Conservation (phyloP, 1,284 basidiomycete species). For the Termitomyces sp. region DNA sequence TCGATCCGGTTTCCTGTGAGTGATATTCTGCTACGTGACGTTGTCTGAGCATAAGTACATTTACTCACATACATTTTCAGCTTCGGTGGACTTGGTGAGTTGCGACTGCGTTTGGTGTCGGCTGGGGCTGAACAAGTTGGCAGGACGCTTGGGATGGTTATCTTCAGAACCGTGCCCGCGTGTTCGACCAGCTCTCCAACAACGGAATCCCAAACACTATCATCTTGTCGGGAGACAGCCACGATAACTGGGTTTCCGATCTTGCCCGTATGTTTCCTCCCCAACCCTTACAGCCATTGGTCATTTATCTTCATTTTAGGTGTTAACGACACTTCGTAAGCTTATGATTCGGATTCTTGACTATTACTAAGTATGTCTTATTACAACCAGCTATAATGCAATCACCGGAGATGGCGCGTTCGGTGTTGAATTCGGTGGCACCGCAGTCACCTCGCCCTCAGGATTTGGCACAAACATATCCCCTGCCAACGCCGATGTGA, state of each 20-base stretch:
- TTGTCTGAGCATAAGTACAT: neutral
- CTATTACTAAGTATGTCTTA: neutral
- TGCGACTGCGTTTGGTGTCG: neutral
- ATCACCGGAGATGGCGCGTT: constrained; percentile 3
- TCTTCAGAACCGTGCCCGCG: neutral
- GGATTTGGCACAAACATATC: constrained; percentile 15
- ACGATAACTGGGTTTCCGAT: neutral
- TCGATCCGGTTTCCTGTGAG: neutral
- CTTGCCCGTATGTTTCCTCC: neutral
- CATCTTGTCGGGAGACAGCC: neutral
- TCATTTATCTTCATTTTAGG: neutral
- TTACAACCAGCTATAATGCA: neutral
- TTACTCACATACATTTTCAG: neutral
- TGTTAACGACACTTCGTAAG: constrained; percentile 1
- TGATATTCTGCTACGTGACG: no score
- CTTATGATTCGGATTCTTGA: no score
- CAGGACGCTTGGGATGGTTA: constrained; percentile 1
- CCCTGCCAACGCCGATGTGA: neutral
- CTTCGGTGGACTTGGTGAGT: neutral
- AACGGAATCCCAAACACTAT: neutral
- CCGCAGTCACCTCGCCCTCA: constrained; percentile 3
- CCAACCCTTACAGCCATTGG: no score
- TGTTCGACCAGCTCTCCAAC: neutral
- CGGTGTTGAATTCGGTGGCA: constrained; percentile 3
- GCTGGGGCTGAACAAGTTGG: neutral